Evolutionary conservation across 305 asterid genomes (phyloP), one percentile per base, ranked within the genome.

Genomic region (Striga hermonthica): DNA sequence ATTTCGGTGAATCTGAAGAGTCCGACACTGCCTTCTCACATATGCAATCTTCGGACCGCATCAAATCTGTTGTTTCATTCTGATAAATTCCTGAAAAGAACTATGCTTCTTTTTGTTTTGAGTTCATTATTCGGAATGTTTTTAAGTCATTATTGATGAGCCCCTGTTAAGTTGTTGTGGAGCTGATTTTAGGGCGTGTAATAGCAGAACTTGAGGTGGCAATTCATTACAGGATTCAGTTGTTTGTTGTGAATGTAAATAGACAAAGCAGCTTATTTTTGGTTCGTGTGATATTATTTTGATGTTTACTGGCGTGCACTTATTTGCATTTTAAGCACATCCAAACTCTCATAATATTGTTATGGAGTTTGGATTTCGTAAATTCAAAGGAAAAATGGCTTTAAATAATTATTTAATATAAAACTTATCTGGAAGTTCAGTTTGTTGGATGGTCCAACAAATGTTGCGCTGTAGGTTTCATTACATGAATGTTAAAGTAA

Each of bases 11-110:
- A 57, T 76, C 67, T 1, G 98, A 88, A 61, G 96, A 88, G 68
- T 77, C 83, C 1, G 96, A 91, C 69, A 86, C 92, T 62, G 95
- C 91, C 58, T 38, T 78, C 15, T 88, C 96, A 35, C 85, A 76
- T 66, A 67, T 88, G 72, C 86, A 75, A 72, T 69, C 85, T 69
- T 62, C 85, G 37, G 67, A 78, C 59, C 80, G 78, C 76, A 69
- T 65, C 53, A 83, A 74, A 74, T 34, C 89, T 31, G 82, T 77
- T 31, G 81, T 74, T 66, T 79, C 86, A 38, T 78, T 76, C 73
- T 83, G 79, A 83, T 66, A 48, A 64, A 15, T n/a, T 13, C 56
- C 7, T 56, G 61, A 49, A 9, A 16, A 14, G 43, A 48, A 50
- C 57, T 14, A 11, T 7, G 10, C 14, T 55, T n/a, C 28, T 4